Base-by-base conservation (phyloP, 371 early-diverging fungal species). In the Sanchytrium tribonematis region DNA sequence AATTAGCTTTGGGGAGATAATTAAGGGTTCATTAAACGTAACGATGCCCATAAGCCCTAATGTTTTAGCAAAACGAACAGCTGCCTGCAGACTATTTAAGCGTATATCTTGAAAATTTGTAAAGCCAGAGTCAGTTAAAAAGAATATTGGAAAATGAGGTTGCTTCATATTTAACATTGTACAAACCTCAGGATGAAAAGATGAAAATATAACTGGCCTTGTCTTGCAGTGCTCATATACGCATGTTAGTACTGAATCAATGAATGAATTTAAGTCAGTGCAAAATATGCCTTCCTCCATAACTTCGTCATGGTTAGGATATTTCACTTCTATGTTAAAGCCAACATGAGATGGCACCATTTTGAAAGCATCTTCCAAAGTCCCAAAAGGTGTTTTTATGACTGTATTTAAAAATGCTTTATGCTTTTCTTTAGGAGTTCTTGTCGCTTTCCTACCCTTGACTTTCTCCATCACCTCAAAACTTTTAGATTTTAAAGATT, bases 261-360 rank as follows among this genome's bases (percentile, higher is more conserved):
- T 85, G 74, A 86, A 96, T 30, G 80, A 75, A 73, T 96, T 94
- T 71, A 91, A 77, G n/a, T n/a, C n/a, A n/a, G n/a, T n/a, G n/a
- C n/a, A n/a, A n/a, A n/a, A n/a, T n/a, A n/a, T n/a, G n/a, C n/a
- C n/a, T 73, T 94, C 96, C 69, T 83, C 66, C 77, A 81, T 31
- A 75, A 79, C 68, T 73, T 95, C 94, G 70, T 89, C 86, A 27
- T 84, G 77, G 83, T 87, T 84, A 0, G 97, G 95, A 73, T 97
- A 96, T 77, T 98, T 98, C 73, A 97, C 83, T 76, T 98, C 98
- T 69, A 98, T 86, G 72, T 97, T 93, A 73, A 94, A 90, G 2
- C 93, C 96, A 16, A 88, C 82, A 1, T 79, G 71, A 17, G 77
- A 74, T 0, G 94, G 93, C 1, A 91, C 86, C 28, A 79, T 78